Conservation (phyloP, 257 asterid species). For the Catharanthus roseus region DNA sequence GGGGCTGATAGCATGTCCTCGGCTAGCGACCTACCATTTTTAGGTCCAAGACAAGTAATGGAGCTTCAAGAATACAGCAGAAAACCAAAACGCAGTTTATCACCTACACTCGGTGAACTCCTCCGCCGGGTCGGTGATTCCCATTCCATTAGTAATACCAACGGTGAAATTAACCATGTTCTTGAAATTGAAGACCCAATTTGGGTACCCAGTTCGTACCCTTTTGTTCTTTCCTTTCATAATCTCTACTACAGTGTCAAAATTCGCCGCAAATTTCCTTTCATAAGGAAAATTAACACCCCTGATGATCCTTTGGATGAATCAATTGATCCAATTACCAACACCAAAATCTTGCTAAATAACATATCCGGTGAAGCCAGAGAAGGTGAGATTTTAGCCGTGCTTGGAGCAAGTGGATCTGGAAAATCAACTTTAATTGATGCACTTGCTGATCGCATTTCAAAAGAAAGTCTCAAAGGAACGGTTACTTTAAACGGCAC, state of each 20-base stretch:
- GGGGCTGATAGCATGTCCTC: constrained; percentile 34
- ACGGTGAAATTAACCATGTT: constrained; percentile 19
- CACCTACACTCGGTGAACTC: constrained; percentile 65
- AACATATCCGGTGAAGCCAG: constrained; percentile 34
- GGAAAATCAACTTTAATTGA: constrained; percentile 44
- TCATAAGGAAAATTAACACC: constrained; percentile 5
- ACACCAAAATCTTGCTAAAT: constrained; percentile 27
- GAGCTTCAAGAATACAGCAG: constrained; percentile 52
- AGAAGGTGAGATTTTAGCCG: constrained; percentile 41
- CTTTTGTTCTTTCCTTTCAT: constrained; percentile 35
- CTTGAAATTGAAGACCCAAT: constrained; percentile 16
- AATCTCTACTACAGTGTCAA: constrained; percentile 35
- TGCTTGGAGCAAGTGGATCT: constrained; percentile 44
- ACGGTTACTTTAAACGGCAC: constrained; percentile 30
- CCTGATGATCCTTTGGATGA: neutral
- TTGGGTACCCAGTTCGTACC: constrained; percentile 14
- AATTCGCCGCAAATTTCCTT: constrained; percentile 12
- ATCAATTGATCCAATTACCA: constrained; percentile 2
- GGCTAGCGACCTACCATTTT: constrained; percentile 56
- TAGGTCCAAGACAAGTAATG: constrained; percentile 57
- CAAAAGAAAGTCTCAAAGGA: constrained; percentile 31
- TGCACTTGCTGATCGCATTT: constrained; percentile 34
- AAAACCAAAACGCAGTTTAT: constrained; percentile 36
- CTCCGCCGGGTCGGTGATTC: constrained; percentile 47
- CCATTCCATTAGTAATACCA: constrained; percentile 6